Percentiles rank a stretch among this genome's conserved stretches.
These are phyloP conservation scores for Quercus alba DNA, from an alignment of 306 rosid species.

Conservation along the genomic window DNA sequence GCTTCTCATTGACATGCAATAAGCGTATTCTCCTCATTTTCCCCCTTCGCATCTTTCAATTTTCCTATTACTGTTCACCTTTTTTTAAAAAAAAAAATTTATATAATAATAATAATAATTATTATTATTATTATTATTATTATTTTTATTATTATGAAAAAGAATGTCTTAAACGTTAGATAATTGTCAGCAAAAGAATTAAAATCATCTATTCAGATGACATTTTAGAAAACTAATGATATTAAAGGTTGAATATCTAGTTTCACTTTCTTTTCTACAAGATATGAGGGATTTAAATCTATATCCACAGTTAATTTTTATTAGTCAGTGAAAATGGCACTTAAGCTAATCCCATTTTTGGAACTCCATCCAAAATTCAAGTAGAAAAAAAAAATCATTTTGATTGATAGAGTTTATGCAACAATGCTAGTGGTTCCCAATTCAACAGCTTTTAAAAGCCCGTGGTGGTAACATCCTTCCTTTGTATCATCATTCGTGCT, in stretches of 20 bases:
- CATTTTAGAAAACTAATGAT: neutral
- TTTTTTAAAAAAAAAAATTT: too few species aligned
- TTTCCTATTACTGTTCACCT: neutral
- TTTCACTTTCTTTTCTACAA: neutral
- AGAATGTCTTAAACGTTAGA: too few species aligned
- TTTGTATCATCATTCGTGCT: neutral
- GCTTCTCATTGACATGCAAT: neutral
- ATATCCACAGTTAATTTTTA: neutral
- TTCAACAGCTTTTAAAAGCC: conserved; percentile 28
- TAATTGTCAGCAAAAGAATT: too few species aligned
- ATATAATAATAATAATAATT: too few species aligned
- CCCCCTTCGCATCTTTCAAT: neutral
- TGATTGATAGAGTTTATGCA: conserved; percentile 27
- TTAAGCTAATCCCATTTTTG: conserved; percentile 6
- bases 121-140: too few species aligned
- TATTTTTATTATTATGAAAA: too few species aligned
- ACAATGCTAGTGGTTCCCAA: conserved; percentile 18
- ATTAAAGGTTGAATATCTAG: neutral
- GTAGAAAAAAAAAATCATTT: conserved; percentile 23
- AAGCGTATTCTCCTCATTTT: neutral
- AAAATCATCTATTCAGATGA: neutral
- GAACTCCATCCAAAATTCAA: conserved; percentile 28
- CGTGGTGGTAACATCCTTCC: conserved; percentile 32
- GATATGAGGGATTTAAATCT: neutral
- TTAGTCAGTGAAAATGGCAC: neutral